phyloP scores from a whole-genome alignment of 768 basidiomycete genomes.

The Pulveroboletus sp. region DNA sequence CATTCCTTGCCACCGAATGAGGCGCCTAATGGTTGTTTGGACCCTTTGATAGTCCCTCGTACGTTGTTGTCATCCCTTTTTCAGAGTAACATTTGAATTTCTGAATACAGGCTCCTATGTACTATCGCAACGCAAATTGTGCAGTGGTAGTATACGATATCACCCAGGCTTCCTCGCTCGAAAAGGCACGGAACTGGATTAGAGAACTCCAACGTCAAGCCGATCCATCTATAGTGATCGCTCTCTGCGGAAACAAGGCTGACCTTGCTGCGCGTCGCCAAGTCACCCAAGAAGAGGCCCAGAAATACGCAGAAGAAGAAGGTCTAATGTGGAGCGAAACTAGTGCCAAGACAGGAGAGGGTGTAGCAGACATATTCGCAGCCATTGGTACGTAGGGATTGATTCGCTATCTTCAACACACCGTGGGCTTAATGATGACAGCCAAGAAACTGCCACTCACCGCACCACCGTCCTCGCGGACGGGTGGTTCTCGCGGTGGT shows the following conservation, averaged over 20 bases:
- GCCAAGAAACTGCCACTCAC: constrained; percentile 88
- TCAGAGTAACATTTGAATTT: not conserved
- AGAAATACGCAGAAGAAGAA: constrained; percentile 90
- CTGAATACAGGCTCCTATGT: constrained; percentile 76
- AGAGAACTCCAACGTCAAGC: constrained; percentile 95
- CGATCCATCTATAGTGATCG: constrained; percentile 94
- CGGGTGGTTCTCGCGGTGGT: constrained; percentile 49
- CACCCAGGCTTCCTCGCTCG: constrained; percentile 84
- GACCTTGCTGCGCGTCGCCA: constrained; percentile 84
- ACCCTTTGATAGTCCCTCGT: constrained; percentile 40
- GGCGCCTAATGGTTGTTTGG: not conserved
- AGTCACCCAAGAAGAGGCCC: constrained; percentile 81
- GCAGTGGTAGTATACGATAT: constrained; percentile 97
- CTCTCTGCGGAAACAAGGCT: constrained; percentile 93
- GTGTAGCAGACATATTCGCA: constrained; percentile 81
- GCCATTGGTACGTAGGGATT: constrained; percentile 63
- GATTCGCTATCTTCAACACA: not conserved
- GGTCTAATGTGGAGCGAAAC: constrained; percentile 92
- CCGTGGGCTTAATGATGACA: constrained; percentile 27
- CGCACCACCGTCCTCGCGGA: constrained; percentile 61
- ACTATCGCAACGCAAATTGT: constrained; percentile 92
- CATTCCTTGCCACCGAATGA: not conserved
- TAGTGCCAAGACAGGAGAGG: constrained; percentile 85
- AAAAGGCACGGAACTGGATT: constrained; percentile 96
- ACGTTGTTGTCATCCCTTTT: constrained; percentile 22